phyloP scores from a whole-genome alignment of 345 rosid genomes.

The Lepidium didymum region DNA sequence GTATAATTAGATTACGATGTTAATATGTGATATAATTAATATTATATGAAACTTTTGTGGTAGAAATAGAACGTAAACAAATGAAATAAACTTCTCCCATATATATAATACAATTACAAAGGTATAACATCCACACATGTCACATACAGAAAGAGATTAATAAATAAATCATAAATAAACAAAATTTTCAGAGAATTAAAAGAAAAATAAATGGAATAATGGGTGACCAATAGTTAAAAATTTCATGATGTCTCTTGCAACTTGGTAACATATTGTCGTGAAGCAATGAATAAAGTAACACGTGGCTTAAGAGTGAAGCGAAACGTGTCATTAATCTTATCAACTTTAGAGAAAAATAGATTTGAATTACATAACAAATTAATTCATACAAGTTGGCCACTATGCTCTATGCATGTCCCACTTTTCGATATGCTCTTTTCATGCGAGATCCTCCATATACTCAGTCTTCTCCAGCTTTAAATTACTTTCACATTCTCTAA shows the following conservation, averaged over 20 bases:
- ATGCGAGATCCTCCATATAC: slow-evolving; percentile 15
- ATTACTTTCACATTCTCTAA: too few relatives aligned
- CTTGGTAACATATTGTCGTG: slow-evolving; percentile 14
- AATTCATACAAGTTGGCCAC: slow-evolving; percentile 21
- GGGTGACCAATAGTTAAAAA: not conserved
- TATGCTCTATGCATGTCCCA: slow-evolving; percentile 10
- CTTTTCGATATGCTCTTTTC: slow-evolving; percentile 16
- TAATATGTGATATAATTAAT: too few relatives aligned
- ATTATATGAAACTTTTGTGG: too few relatives aligned
- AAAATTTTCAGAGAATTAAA: too few relatives aligned
- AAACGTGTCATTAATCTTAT: slow-evolving; percentile 16
- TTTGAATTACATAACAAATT: not conserved
- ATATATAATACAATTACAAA: too few relatives aligned
- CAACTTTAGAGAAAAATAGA: not conserved
- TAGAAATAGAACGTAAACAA: too few relatives aligned
- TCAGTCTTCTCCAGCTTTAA: not conserved
- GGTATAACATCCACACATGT: too few relatives aligned
- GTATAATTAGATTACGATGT: too few relatives aligned
- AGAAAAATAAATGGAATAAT: not conserved
- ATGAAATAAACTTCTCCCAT: too few relatives aligned
- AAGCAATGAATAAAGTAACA: not conserved
- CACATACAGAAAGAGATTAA: too few relatives aligned
- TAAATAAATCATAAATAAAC: too few relatives aligned
- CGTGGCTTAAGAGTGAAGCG: not conserved
- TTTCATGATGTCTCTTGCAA: slow-evolving; percentile 10